Evolutionary conservation across 768 basidiomycete species (phyloP), one percentile per base, ranked within the genome.

Genomic region (Jaapia argillacea): DNA sequence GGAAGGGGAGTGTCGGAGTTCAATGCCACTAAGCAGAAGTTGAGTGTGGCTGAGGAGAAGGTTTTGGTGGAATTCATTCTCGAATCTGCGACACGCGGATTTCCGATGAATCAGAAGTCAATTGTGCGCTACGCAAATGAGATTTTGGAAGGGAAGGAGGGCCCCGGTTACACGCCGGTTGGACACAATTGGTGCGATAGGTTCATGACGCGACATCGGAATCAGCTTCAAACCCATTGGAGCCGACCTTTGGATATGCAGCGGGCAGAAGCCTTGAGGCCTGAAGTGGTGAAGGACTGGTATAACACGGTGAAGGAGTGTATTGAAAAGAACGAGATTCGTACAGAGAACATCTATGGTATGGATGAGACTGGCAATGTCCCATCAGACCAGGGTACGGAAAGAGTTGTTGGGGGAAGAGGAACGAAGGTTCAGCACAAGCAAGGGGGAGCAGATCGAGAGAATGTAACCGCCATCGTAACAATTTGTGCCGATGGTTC

Each of bases 401-500:
- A 47, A n/a, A 24, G 20, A n/a, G 50, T 47, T 10, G 21, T 52
- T 28, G 49, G 51, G 4, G 18, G 27, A 6, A 20, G 38, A 24
- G 49, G 51, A 2, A 54, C 56, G 18, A 47, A 59, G 16, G 45
- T 48, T 6, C 65, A 68, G 46, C 56, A 69, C 44, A 52, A 60
- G 41, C 51, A 51, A 41, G 56, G 63, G 1, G 45, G 57, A 18
- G 61, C 51, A 1, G 54, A 63, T 42, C 38, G 51, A 0, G 61
- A 69, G 46, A 67, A 64, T 46, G 54, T 62, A 14, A 69, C 63
- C 4, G 61, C 48, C 0, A 22, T 68, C n/a, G 55, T 66, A 4
- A 64, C 61, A 7, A 68, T 69, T 36, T 70, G 68, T 48, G 61
- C 66, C 1, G 61, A 70, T 51, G 62, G 69, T 1, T 60, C 60